Base-by-base conservation (phyloP, 2,329 filamentous ascomycete genomes). In the Myriosclerotinia curreyana region DNA sequence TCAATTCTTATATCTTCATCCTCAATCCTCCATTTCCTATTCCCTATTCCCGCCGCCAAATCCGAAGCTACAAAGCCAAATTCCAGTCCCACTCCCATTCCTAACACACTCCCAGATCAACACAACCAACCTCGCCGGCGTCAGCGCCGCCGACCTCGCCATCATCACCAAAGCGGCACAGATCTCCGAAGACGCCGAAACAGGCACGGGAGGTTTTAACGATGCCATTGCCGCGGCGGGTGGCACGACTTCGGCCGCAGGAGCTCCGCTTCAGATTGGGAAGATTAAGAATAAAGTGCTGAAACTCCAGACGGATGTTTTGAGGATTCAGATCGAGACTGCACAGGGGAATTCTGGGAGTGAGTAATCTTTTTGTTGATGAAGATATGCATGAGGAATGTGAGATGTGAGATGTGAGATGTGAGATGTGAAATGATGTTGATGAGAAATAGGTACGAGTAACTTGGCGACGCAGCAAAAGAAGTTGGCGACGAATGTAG, bases 201-300 rank as follows among this genome's bases (percentile, higher is more conserved):
- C 75, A 1, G 75, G 78, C 11, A 76, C 76, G 44, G 22, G 48
- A 1, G 48, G 48, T 4, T 86, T 84, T 76, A 83, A 86, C 74
- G 77, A 81, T 20, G 79, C 82, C 48, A 81, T 83, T 65, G 48
- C 48, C 48, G 48, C 48, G 6, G 77, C 74, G 15, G 79, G 77
- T 3, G 81, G 82, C 11, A 77, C 64, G 8, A 50, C 31, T 5
- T 76, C 74, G 25, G 72, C 76, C 15, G 74, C 76, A 2, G 78
- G 76, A 0, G 79, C 76, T 48, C 80, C 81, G 14, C 76, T 85
- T 20, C 76, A 82, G 75, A 77, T 77, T 59, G 82, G 83, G 69
- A 85, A 85, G 76, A 85, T 79, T 71, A 84, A 85, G 79, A 85
- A 85, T 77, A 85, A 85, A 77, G 81, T 86, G 31, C 74, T 85